Percentiles rank a stretch among this genome's conserved stretches.
Conservation (phyloP, 169 alveolate species). For the Toxoplasma gondii region DNA sequence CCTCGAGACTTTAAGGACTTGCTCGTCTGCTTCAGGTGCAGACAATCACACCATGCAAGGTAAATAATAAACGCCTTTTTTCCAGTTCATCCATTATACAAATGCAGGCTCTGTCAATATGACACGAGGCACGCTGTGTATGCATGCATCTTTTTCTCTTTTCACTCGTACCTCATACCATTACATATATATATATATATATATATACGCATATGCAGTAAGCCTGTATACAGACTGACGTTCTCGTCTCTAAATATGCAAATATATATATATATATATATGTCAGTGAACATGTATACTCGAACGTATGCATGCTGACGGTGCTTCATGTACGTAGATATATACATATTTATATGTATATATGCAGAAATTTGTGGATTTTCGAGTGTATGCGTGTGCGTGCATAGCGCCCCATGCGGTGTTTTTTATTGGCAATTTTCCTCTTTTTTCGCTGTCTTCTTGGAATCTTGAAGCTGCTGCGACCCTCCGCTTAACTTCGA, state of each 20-base stretch:
- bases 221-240: too few species aligned
- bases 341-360: too few species aligned
- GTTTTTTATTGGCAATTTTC: too few species aligned
- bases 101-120: slow-evolving; percentile 11
- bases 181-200: background rate
- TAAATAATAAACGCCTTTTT: background rate
- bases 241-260: background rate
- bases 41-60: slow-evolving; percentile 55
- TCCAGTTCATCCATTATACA: background rate
- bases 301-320: background rate
- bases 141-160: slow-evolving; percentile 7
- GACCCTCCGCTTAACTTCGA: slow-evolving; percentile 74
- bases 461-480: slow-evolving; percentile 69
- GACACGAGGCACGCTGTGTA: background rate
- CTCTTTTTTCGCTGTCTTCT: background rate
- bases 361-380: background rate
- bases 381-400: too few species aligned
- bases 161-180: background rate
- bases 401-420: too few species aligned
- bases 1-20: slow-evolving; percentile 40
- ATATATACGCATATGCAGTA: too few species aligned
- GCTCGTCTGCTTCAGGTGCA: slow-evolving; percentile 48
- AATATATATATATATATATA: background rate
- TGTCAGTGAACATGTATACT: background rate
- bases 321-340: slow-evolving; percentile 3